These are phyloP conservation scores for Backusella circina DNA, from an alignment of 192 early-diverging fungal genomes.

Conservation along the genomic window DNA sequence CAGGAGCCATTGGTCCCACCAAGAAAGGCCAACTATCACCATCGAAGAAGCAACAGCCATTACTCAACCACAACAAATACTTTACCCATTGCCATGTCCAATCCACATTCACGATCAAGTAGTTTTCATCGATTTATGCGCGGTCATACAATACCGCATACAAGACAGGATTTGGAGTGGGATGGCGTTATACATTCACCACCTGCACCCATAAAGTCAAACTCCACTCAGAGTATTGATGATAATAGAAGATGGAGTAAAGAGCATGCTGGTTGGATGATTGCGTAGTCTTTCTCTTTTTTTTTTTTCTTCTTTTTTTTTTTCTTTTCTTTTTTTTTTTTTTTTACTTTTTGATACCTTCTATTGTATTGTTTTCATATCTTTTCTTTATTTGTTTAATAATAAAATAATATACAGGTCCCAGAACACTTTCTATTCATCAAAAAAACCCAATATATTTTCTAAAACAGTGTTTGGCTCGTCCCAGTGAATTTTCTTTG, in stretches of 20 bases:
- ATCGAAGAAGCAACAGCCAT: not conserved
- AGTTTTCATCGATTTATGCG: constrained; percentile 33
- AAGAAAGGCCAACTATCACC: not conserved
- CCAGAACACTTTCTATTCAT: not conserved
- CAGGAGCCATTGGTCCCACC: not conserved
- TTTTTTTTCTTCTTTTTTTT: not conserved
- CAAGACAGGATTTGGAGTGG: constrained; percentile 33
- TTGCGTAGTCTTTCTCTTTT: not conserved
- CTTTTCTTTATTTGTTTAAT: not conserved
- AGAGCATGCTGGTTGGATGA: constrained; percentile 13
- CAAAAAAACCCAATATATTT: not conserved
- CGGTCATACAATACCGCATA: constrained; percentile 17
- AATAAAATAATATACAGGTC: not conserved
- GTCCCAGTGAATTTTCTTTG: not conserved
- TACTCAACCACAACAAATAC: not conserved
- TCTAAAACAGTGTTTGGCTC: constrained; percentile 4
- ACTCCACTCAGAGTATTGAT: not conserved
- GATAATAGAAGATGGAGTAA: constrained; percentile 10
- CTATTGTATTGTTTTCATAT: not conserved
- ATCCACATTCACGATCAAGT: constrained; percentile 8
- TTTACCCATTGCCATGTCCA: not conserved
- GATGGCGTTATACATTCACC: constrained; percentile 18
- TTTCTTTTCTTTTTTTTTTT: not conserved
- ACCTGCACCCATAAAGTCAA: not conserved
- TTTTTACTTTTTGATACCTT: not conserved